phyloP scores from a whole-genome alignment of 176 grass and related monocot species.

The Carex pumila region DNA sequence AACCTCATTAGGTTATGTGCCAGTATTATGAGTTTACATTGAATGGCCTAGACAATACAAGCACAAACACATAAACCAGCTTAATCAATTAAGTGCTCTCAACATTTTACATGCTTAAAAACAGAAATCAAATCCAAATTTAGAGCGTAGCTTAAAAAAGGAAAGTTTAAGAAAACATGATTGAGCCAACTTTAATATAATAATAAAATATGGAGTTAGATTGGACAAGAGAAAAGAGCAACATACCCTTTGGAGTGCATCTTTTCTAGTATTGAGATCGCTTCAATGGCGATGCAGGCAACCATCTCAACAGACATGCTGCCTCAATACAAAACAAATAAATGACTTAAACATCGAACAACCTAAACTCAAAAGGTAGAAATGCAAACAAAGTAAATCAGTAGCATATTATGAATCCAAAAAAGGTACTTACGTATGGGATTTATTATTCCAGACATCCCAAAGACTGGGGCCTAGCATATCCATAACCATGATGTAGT shows the following conservation, averaged over 20 bases:
- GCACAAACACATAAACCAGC: neutral
- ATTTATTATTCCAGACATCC: constrained; percentile 97
- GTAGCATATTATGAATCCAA: constrained; percentile 10
- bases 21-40: neutral
- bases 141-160: neutral
- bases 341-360: neutral
- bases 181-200: neutral
- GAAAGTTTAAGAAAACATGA: neutral
- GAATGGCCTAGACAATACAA: neutral
- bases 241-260: constrained; percentile 86
- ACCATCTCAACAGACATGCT: constrained; percentile 98
- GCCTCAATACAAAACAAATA: constrained; percentile 11
- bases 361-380: neutral
- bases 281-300: constrained; percentile 95
- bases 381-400: neutral
- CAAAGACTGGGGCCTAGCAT: constrained; percentile 91
- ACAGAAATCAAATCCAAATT: constrained; percentile 10
- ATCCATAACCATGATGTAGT: constrained; percentile 97
- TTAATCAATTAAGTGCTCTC: neutral
- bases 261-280: constrained; percentile 89
- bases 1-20: neutral
- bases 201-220: neutral
- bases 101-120: neutral
- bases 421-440: constrained; percentile 55
- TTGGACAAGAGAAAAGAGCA: too few species aligned